Conservation (phyloP, 2,329 filamentous ascomycete species). For the Decorospora gaudefroyi region DNA sequence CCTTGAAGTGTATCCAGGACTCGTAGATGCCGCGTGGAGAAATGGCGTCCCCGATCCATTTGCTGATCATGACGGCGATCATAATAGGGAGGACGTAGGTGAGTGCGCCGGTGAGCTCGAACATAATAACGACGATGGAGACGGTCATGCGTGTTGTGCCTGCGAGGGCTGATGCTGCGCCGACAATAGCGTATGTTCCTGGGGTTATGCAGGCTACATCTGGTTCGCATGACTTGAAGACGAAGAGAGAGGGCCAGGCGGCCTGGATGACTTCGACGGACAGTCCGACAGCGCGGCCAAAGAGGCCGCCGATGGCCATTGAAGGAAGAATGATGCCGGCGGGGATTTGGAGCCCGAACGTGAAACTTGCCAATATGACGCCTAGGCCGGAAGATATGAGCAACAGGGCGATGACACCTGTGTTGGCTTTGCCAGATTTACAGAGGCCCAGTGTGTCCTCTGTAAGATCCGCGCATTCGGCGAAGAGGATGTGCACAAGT, state of each 20-base stretch:
- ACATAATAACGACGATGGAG: constrained; percentile 99
- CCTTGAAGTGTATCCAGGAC: constrained; percentile 94
- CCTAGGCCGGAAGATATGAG: constrained; percentile 81
- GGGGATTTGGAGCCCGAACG: constrained; percentile 91
- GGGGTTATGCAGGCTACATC: constrained; percentile 89
- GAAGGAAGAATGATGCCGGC: constrained; percentile 95
- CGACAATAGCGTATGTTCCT: constrained; percentile 94
- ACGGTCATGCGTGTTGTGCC: constrained; percentile 96
- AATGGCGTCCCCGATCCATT: constrained; percentile 97
- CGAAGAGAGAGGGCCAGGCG: constrained; percentile 73
- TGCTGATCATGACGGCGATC: constrained; percentile 97
- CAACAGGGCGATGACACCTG: constrained; percentile 79
- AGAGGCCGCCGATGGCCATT: constrained; percentile 91
- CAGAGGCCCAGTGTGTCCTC: constrained; percentile 91
- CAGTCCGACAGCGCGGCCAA: constrained; percentile 86
- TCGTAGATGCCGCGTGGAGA: constrained; percentile 94
- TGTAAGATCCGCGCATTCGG: constrained; percentile 79
- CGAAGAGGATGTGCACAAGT: constrained; percentile 87
- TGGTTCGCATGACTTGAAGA: constrained; percentile 80
- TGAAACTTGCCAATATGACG: constrained; percentile 82
- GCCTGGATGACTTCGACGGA: constrained; percentile 86
- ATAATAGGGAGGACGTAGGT: constrained; percentile 98
- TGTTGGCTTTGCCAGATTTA: constrained; percentile 80
- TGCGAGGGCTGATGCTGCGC: constrained; percentile 89
- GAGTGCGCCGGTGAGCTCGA: constrained; percentile 93